Base-by-base conservation (phyloP, 306 rosid species). In the Cicer judaicum region DNA sequence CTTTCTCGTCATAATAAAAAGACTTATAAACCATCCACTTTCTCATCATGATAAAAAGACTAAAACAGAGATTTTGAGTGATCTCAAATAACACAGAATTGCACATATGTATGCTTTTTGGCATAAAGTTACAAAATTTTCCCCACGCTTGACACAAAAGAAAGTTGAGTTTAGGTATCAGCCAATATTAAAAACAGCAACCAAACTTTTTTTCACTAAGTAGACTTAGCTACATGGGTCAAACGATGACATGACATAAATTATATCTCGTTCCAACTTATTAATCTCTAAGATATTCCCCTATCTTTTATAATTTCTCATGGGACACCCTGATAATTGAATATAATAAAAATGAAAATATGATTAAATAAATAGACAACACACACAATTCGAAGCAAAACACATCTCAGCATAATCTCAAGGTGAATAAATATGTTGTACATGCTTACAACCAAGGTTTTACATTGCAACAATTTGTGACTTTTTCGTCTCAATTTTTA, bases 331-430 rank as follows among this genome's bases (percentile, higher is more conserved):
- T 39, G 48, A 2, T 36, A 6, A 43, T n/a, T 24, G 18, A 39
- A 70, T 53, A 70, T 14, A 2, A 19, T 7, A 13, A 38, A 16
- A 64, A 40, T 8, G 10, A 9, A 41, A 49, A 50, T 10, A 49
- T 9, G 8, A 49, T 49, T 53, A 15, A 41, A 7, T 2, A 15
- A 40, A 1, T 14, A 14, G 15, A 36, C 5, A 70, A 4, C 2
- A 14, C 14, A 38, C 57, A 11, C 38, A 40, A 47, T 76, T 76
- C 65, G 42, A 62, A 54, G 48, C 57, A 65, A 76, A 53, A 21
- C 62, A 40, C 7, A 52, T 52, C 48, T n/a, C 21, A 41, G 39
- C 40, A 49, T 40, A 6, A 49, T 43, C 43, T 65, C 19, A 42
- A 21, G n/a, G 19, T 15, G 14, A 48, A 1, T 9, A 21, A 53